These are phyloP conservation scores for Noccaea caerulescens DNA, from an alignment of 345 rosid genomes.

Conservation along the genomic window DNA sequence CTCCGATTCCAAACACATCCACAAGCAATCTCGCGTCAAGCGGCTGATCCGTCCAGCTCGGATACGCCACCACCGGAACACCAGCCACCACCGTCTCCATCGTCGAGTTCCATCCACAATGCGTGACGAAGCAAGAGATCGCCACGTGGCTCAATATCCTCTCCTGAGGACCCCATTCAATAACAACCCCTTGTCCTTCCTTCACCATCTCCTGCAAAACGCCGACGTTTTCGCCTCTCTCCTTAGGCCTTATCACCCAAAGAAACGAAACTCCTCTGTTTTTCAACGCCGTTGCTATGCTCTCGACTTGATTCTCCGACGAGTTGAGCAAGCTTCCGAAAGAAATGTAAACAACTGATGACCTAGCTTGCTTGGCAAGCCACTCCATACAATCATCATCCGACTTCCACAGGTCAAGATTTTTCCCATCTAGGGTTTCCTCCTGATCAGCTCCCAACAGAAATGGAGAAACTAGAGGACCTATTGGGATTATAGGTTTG, in stretches of 20 bases:
- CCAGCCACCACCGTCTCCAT: conserved; percentile 55
- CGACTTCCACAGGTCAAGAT: conserved; percentile 45
- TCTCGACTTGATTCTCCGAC: conserved; percentile 47
- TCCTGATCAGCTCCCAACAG: conserved; percentile 43
- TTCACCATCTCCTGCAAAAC: conserved; percentile 40
- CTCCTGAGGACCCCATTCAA: conserved; percentile 61
- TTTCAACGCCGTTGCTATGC: conserved; percentile 50
- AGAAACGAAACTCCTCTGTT: conserved; percentile 50
- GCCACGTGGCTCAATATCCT: conserved; percentile 51
- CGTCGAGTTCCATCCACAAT: conserved; percentile 70
- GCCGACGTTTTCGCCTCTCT: not conserved
- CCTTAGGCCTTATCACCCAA: conserved; percentile 57
- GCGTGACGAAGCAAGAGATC: conserved; percentile 57
- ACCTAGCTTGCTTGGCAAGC: conserved; percentile 54
- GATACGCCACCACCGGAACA: conserved; percentile 58
- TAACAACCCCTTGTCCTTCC: conserved; percentile 49
- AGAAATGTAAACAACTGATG: conserved; percentile 64
- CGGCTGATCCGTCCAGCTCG: conserved; percentile 56
- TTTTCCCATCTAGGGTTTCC: conserved; percentile 8
- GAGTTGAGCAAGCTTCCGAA: conserved; percentile 56
- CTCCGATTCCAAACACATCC: conserved; percentile 56
- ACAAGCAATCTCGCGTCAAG: conserved; percentile 48
- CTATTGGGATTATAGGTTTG: conserved; percentile 50
- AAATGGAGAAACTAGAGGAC: conserved; percentile 62
- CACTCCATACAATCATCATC: conserved; percentile 55